Conservation (phyloP, 495 filamentous ascomycete genomes). For the Jackrogersella minutella region DNA sequence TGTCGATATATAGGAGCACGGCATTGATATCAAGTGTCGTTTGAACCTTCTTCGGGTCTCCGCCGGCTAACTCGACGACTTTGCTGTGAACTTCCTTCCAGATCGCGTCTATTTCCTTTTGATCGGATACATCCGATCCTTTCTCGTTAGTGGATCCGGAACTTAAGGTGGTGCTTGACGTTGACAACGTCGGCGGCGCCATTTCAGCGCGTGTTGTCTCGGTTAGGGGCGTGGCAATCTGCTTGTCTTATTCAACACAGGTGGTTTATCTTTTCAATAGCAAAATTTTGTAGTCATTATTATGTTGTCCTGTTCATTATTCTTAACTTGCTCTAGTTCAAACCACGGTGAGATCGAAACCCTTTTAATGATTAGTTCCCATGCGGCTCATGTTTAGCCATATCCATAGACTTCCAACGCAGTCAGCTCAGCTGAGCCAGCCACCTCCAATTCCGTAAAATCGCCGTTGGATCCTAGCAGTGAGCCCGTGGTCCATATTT, state of each 20-base stretch:
- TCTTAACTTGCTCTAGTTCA: slow-evolving; percentile 1
- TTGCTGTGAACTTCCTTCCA: slow-evolving; percentile 51
- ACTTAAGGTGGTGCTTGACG: slow-evolving; percentile 33
- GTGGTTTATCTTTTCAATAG: not conserved
- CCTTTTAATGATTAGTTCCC: slow-evolving; percentile 9
- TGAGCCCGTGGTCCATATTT: not conserved
- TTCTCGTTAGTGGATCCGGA: slow-evolving; percentile 30
- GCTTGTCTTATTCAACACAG: not conserved
- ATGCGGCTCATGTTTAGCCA: slow-evolving; percentile 9
- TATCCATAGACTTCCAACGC: slow-evolving; percentile 10
- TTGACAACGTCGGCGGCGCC: slow-evolving; percentile 36
- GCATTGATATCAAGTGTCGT: slow-evolving; percentile 43
- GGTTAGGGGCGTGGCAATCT: not conserved
- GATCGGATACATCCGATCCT: slow-evolving; percentile 43
- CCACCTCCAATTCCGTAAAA: not conserved
- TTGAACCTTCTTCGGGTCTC: slow-evolving; percentile 42
- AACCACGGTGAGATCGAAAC: slow-evolving; percentile 8
- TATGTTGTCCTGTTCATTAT: not conserved
- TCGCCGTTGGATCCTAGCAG: not conserved
- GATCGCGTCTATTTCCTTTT: slow-evolving; percentile 49
- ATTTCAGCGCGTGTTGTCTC: slow-evolving; percentile 18
- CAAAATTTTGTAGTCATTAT: not conserved
- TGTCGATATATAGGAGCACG: slow-evolving; percentile 46
- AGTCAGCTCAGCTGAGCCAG: slow-evolving; percentile 9
- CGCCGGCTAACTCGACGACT: slow-evolving; percentile 51